phyloP scores from a whole-genome alignment of 441 rosid species.

The Euphorbia corollata region DNA sequence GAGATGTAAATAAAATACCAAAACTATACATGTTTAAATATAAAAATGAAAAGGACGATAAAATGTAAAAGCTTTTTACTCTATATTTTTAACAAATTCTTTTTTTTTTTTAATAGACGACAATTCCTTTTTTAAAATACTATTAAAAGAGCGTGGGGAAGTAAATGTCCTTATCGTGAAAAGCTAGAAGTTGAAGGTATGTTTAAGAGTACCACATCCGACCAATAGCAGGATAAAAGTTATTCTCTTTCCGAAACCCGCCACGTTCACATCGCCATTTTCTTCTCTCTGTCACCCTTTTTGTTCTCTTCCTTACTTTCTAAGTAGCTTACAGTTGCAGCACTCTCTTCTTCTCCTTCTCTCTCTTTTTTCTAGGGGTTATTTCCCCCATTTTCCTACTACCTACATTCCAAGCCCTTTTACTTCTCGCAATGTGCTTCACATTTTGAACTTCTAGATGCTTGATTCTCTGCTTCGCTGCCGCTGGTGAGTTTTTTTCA shows the following conservation, averaged over 20 bases:
- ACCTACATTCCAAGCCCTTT: background rate
- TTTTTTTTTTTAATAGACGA: too few relatives aligned
- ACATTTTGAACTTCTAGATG: background rate
- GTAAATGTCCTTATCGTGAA: too few relatives aligned
- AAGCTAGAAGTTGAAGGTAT: too few relatives aligned
- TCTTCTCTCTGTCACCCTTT: background rate
- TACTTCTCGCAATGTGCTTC: constrained; percentile 4
- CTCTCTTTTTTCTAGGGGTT: constrained; percentile 5
- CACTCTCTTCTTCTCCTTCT: constrained; percentile 7
- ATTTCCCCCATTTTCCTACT: background rate
- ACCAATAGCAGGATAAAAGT: background rate
- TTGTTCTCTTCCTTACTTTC: background rate
- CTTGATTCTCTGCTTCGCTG: background rate
- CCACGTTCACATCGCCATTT: background rate
- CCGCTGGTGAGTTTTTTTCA: background rate
- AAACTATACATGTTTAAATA: too few relatives aligned
- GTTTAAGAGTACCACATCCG: too few relatives aligned
- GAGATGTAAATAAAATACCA: too few relatives aligned
- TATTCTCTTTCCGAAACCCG: background rate
- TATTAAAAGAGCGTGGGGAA: too few relatives aligned
- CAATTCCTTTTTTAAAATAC: too few relatives aligned
- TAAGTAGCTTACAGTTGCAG: constrained; percentile 1
- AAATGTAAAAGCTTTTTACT: too few relatives aligned
- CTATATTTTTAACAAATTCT: too few relatives aligned
- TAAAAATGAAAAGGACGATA: too few relatives aligned